Base-by-base conservation (phyloP, 129 eudicot species). In the Rutidosis leptorrhynchoides region DNA sequence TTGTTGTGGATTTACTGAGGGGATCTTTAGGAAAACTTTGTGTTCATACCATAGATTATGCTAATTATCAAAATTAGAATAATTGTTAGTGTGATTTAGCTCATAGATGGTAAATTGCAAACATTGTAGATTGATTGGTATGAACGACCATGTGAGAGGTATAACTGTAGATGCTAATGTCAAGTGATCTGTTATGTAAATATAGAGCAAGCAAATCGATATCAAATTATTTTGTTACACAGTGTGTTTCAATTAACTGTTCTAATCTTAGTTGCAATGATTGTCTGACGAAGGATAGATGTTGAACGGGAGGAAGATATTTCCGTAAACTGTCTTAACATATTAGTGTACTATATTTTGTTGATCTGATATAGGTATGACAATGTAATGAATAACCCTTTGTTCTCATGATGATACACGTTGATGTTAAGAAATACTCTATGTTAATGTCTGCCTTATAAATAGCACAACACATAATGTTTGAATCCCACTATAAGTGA, bases 21-120 rank as follows among this genome's bases (percentile, higher is more conserved):
- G 45, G 12, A 9, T 33, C 20, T 5, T 53, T 55, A 55, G 43
- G 74, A 69, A 24, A 69, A 12, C 40, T 14, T 24, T n/a, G 74
- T 69, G 20, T 53, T 33, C 23, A 3, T 32, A 37, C 14, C 6
- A 7, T 65, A 51, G 37, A n/a, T 48, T 9, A 6, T 28, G 16
- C 49, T 26, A 45, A n/a, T 26, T 45, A 27, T 21, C 10, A 46
- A 17, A 12, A 33, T 6, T 7, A 33, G 8, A 33, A n/a, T 40
- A 22, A 15, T 4, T 10, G 23, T 17, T 48, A 11, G 20, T 70
- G 48, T 20, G 48, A 58, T 70, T 43, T 7, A 20, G 46, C 20
- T 70, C 45, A 40, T 56, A 3, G 63, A 40, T 70, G 21, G 26
- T 69, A 7, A 49, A 40, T 69, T 57, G 26, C 9, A n/a, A 53